Percentiles rank a stretch among this genome's conserved stretches.
Evolutionary conservation across 768 basidiomycete species (phyloP).

Genomic region (Russula emetica): DNA sequence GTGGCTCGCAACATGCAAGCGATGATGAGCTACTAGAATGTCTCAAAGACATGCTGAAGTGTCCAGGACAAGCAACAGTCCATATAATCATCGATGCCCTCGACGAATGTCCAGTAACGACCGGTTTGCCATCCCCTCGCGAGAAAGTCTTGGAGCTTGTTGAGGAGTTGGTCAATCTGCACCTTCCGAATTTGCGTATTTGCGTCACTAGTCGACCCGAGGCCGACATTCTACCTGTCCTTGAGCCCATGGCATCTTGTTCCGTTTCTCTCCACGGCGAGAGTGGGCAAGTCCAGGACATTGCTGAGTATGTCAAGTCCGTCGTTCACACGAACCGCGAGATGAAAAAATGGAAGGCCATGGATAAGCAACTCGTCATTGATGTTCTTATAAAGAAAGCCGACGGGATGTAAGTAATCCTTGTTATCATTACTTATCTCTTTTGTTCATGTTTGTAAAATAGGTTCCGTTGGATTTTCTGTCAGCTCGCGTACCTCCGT

Average conservation of each 20-base stretch:
- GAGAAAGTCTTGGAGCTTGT: background rate
- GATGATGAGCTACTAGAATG: background rate
- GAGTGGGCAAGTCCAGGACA: background rate
- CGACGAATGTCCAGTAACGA: background rate
- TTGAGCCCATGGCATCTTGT: background rate
- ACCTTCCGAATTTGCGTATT: background rate
- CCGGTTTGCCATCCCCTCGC: background rate
- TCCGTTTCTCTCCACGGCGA: conserved; percentile 1
- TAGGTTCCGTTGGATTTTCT: background rate
- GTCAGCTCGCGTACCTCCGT: background rate
- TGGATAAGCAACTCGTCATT: background rate
- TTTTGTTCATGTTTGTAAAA: background rate
- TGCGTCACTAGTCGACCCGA: conserved; percentile 13
- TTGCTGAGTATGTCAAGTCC: background rate
- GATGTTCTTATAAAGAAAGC: conserved; percentile 1
- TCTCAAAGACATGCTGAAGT: background rate
- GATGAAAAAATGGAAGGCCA: too few relatives aligned
- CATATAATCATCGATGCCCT: conserved; percentile 9
- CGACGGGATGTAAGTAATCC: background rate
- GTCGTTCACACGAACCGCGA: too few relatives aligned
- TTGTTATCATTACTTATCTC: background rate
- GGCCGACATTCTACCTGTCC: background rate
- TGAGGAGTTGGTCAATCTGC: background rate
- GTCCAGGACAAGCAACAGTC: background rate
- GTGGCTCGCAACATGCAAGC: background rate